Conservation (phyloP, 495 filamentous ascomycete species). For the Aspergillus affinis region DNA sequence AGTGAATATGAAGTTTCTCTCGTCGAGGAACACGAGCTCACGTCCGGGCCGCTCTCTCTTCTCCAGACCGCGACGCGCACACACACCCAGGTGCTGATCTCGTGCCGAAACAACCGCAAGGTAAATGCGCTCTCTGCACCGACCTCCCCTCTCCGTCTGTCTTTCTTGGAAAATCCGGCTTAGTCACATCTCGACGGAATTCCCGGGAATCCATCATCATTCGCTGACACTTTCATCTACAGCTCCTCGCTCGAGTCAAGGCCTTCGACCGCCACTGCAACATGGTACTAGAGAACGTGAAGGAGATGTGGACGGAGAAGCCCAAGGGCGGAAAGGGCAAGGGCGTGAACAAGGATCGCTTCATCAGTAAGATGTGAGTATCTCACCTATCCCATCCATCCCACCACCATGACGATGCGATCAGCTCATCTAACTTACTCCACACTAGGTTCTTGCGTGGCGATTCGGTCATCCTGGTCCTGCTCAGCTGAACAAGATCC, state of each 20-base stretch:
- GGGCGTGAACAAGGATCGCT: conserved; percentile 95
- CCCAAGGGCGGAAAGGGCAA: conserved; percentile 86
- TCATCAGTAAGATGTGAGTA: conserved; percentile 95
- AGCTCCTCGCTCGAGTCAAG: conserved; percentile 73
- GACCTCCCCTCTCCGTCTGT: background rate
- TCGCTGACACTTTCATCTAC: background rate
- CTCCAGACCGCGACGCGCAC: conserved; percentile 86
- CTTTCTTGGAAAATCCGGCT: background rate
- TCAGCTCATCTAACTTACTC: background rate
- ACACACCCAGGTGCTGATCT: conserved; percentile 87
- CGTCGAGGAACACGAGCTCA: conserved; percentile 89
- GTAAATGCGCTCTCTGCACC: background rate
- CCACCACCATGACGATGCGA: background rate
- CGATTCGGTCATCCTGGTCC: conserved; percentile 89
- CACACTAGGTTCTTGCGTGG: conserved; percentile 82
- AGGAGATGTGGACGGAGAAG: conserved; percentile 99
- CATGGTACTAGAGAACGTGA: conserved; percentile 97
- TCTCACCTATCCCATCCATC: conserved; percentile 2
- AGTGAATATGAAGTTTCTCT: conserved; percentile 88
- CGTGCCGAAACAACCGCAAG: conserved; percentile 85
- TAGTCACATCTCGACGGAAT: background rate
- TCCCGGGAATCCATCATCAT: background rate
- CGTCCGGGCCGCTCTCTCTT: conserved; percentile 81
- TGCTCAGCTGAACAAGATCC: conserved; percentile 65
- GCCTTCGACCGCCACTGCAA: conserved; percentile 95